Percentiles rank a stretch among this genome's conserved stretches.
phyloP scores from a whole-genome alignment of 192 early-diverging fungal genomes.

The Geosiphon pyriformis region DNA sequence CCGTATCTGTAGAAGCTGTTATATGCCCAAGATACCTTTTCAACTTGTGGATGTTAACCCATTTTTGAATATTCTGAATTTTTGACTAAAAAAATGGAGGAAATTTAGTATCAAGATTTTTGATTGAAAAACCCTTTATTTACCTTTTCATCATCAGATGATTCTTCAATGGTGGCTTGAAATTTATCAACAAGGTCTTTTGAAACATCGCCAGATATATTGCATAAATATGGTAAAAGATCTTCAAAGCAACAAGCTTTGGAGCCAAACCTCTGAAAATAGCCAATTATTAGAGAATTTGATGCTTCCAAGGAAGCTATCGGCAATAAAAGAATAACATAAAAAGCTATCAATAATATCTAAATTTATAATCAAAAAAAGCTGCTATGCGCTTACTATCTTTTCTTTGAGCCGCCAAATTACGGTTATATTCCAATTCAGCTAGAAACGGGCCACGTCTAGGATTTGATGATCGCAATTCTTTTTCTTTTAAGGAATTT shows the following conservation, averaged over 20 bases:
- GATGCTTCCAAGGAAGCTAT: neutral
- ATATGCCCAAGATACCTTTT: slow-evolving; percentile 31
- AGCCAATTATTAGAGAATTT: slow-evolving; percentile 40
- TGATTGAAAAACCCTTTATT: slow-evolving; percentile 23
- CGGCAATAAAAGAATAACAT: slow-evolving; percentile 23
- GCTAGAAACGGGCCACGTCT: slow-evolving; percentile 71
- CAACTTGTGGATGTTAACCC: slow-evolving; percentile 35
- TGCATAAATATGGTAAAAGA: slow-evolving; percentile 50
- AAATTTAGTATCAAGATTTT: neutral
- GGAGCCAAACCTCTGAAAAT: slow-evolving; percentile 58
- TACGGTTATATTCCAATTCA: slow-evolving; percentile 48
- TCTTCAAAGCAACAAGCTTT: slow-evolving; percentile 74
- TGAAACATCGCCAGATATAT: slow-evolving; percentile 28
- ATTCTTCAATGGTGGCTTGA: slow-evolving; percentile 25
- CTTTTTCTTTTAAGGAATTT: slow-evolving; percentile 33
- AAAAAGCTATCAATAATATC: neutral
- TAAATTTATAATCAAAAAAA: neutral
- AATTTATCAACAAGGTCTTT: slow-evolving; percentile 34
- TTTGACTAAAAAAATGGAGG: slow-evolving; percentile 23
- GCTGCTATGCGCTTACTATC: neutral
- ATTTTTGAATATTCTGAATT: slow-evolving; percentile 34
- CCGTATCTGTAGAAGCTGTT: neutral
- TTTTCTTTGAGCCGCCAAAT: neutral
- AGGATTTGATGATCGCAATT: slow-evolving; percentile 28
- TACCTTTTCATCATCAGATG: slow-evolving; percentile 38